Base-by-base conservation (phyloP, 805 yeast genomes). In the Pichia nakasei region DNA sequence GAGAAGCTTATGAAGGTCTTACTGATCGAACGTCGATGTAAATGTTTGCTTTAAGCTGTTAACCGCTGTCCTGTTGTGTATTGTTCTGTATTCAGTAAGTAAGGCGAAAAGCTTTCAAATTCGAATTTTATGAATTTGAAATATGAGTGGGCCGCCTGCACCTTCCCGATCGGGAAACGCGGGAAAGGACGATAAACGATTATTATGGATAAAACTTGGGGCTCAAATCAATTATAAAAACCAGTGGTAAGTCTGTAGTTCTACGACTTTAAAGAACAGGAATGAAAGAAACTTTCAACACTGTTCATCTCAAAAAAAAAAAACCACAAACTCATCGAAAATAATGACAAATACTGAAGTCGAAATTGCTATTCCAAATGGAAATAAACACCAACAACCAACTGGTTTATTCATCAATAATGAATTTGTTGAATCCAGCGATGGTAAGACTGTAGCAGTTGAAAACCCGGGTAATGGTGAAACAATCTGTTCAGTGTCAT, bases 331-430 rank as follows among this genome's bases (percentile, higher is more conserved):
- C 7, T 6, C n/a, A 34, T 9, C 5, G 19, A 33, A 1, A 22
- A 31, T 7, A 32, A 37, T 38, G 35, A 32, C 42, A 17, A 38
- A 43, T n/a, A 11, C 31, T 13, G 48, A 46, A 42, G 56, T 51
- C 9, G 53, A 54, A 27, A 53, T 61, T 45, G 42, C 37, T 5
- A 48, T 61, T 47, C 82, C 83, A 46, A 78, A 75, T 55, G 83
- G 83, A 38, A 65, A 66, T 45, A 60, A 66, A 27, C 76, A 76
- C 54, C 68, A 67, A 42, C 84, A 60, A 68, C 96, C 96, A 55
- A 80, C 84, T 11, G 96, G 96, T 50, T 68, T 89, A 55, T 89
- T 85, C 72, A 86, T 89, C 63, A 82, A 86, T 70, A 85, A 85
- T 65, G 85, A 85, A 63, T 86, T 83, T 57, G 80, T 82, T 44